Base-by-base conservation (phyloP, 495 filamentous ascomycete species). In the Talaromyces ruber region DNA sequence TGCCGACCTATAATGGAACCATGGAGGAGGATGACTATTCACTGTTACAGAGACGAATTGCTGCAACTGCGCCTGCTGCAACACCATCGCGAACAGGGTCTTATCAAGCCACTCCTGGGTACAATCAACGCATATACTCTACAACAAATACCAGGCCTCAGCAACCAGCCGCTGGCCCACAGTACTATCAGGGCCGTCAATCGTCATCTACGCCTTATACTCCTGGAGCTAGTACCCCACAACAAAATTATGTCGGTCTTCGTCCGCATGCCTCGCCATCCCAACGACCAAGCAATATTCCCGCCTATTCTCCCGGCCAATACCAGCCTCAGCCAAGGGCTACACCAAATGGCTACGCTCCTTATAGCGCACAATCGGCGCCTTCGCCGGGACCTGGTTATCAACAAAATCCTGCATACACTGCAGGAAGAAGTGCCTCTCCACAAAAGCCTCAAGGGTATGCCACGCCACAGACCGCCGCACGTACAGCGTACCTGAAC, bases 1-100 rank as follows among this genome's bases (percentile, higher is more conserved):
- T 77, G 25, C 86, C 84, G 45, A 84, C 89, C 67, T 89, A 89
- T 64, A 82, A 79, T 58, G 93, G 93, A 4, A 85, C 87, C 14
- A 89, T 96, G 87, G 92, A 96, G 68, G 90, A 92, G 69, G 92
- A 96, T 65, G 90, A 93, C 63, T 74, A 76, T 54, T 72, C 73
- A 14, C 58, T 74, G 18, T 72, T 78, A 34, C 73, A 74, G 64
- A 72, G 75, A 61, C 71, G 76, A 24, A 66, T 69, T 4, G 68
- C 71, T 8, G 68, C 71, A 39, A 64, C 72, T 45, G 67, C 70
- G n/a, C 57, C 69, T 18, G 59, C 72, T 9, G 54, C 66, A 16
- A 75, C 76, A 3, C 73, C 72, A 8, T 70, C 68, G 26, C 72
- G 72, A 24, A 64, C 73, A 12, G 66, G 61, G 9, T 71, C 50